These are phyloP conservation scores for Pleurotus ostreatus DNA, from an alignment of 768 basidiomycete species.

Conservation along the genomic window DNA sequence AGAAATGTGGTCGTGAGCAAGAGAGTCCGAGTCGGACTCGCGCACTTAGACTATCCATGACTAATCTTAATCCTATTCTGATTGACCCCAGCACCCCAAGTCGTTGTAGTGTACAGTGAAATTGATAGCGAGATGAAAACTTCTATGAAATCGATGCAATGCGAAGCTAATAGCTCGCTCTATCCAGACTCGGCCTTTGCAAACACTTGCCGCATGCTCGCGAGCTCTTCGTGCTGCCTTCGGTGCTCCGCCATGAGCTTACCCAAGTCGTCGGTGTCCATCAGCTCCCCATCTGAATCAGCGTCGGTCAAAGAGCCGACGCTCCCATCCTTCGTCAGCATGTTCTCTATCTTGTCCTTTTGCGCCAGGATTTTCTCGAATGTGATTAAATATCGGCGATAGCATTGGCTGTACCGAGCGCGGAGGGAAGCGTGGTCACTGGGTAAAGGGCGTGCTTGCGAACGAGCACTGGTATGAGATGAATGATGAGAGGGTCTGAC, in stretches of 20 bases:
- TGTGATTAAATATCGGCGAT: slow-evolving; percentile 44
- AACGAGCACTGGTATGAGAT: slow-evolving; percentile 18
- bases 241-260: slow-evolving; percentile 41
- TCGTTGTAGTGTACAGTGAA: neutral
- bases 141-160: slow-evolving; percentile 1
- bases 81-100: too few species aligned
- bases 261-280: slow-evolving; percentile 50
- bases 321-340: slow-evolving; percentile 37
- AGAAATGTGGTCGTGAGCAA: neutral
- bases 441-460: slow-evolving; percentile 30
- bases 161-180: neutral
- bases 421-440: slow-evolving; percentile 51
- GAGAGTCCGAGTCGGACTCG: neutral
- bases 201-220: slow-evolving; percentile 41
- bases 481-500: slow-evolving; percentile 13
- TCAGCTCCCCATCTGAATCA: slow-evolving; percentile 48
- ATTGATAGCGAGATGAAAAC: neutral
- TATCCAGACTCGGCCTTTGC: slow-evolving; percentile 18
- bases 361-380: slow-evolving; percentile 46
- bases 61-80: neutral
- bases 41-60: neutral
- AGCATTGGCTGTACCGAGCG: slow-evolving; percentile 46
- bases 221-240: slow-evolving; percentile 48
- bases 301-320: slow-evolving; percentile 41
- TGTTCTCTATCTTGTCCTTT: slow-evolving; percentile 47